phyloP scores from a whole-genome alignment of 2,329 filamentous ascomycete genomes.

The Aspergillus tamarii region DNA sequence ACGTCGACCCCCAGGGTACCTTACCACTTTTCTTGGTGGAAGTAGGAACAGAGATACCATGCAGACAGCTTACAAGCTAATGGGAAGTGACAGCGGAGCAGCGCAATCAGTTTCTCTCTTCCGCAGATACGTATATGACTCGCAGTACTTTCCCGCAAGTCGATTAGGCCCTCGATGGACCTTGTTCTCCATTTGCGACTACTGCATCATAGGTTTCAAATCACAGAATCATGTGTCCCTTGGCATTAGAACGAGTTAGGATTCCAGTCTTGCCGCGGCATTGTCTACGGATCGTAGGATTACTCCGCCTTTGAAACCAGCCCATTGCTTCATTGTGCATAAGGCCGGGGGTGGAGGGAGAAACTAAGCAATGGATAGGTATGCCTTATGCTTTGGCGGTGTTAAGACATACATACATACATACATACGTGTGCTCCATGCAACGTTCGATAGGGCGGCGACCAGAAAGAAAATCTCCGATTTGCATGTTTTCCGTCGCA shows the following conservation, averaged over 20 bases:
- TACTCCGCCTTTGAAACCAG: constrained; percentile 7
- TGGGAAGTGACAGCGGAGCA: neutral
- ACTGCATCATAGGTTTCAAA: constrained; percentile 2
- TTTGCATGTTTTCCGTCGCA: constrained; percentile 11
- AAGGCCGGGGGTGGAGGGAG: constrained; percentile 4
- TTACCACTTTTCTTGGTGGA: neutral
- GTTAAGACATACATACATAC: constrained; percentile 15
- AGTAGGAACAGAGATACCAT: constrained; percentile 9
- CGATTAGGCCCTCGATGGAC: constrained; percentile 3
- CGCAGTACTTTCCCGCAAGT: constrained; percentile 11
- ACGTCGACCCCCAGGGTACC: neutral
- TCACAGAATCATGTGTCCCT: constrained; percentile 5
- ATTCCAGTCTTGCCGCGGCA: constrained; percentile 1
- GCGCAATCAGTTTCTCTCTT: neutral
- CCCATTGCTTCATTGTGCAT: constrained; percentile 9
- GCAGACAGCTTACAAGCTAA: constrained; percentile 4
- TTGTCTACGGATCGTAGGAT: neutral
- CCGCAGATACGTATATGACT: constrained; percentile 15
- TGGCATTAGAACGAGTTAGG: neutral
- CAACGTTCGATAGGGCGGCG: constrained; percentile 8
- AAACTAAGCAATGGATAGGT: constrained; percentile 6
- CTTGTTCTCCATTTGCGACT: constrained; percentile 1
- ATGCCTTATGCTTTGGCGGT: constrained; percentile 10
- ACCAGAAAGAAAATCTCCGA: constrained; percentile 21
- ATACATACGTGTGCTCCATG: constrained; percentile 11